Evolutionary conservation across 129 eudicot species (phyloP), one percentile per base, ranked within the genome.

Genomic region (Tanacetum coccineum): DNA sequence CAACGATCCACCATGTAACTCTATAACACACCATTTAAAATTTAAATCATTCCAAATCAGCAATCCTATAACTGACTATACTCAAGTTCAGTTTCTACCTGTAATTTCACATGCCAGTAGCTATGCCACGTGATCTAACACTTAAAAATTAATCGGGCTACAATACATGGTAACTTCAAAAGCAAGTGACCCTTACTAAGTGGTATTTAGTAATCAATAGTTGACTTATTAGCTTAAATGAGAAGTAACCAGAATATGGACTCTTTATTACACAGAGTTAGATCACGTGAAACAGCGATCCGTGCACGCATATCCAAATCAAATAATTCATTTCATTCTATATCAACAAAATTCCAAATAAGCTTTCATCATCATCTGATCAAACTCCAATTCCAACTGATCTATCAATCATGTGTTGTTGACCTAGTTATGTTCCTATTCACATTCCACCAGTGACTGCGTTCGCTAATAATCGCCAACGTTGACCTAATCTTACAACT

Each of bases 271-370:
- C 44, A 72, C 47, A 53, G 3, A 11, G 17, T 6, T 51, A 21
- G 18, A 36, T 14, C 44, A 62, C 39, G 26, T 26, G 51, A 40
- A 22, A 4, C 39, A 12, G 30, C 9, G n/a, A 45, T 64, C 28
- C 0, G 44, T 53, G 57, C 58, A 54, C 15, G 39, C 14, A 64
- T 55, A 61, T 56, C 61, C 14, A 73, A 54, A 15, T 14, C 78
- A 30, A 66, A 66, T 45, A 19, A 13, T 14, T 53, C 10, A 8
- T 30, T 55, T 18, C 39, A 44, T 19, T 17, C 58, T 49, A 32
- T 58, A 36, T 36, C 40, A 59, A 60, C 60, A 59, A 50, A 32
- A 46, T 68, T 36, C 30, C 49, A 21, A 8, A 15, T 13, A 49
- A 49, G 14, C 54, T 15, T 49, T 15, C 60, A 50, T 15, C n/a